Percentiles rank a stretch among this genome's conserved stretches.
phyloP scores from a whole-genome alignment of 129 eudicot genomes.

The Flaveria bidentis region DNA sequence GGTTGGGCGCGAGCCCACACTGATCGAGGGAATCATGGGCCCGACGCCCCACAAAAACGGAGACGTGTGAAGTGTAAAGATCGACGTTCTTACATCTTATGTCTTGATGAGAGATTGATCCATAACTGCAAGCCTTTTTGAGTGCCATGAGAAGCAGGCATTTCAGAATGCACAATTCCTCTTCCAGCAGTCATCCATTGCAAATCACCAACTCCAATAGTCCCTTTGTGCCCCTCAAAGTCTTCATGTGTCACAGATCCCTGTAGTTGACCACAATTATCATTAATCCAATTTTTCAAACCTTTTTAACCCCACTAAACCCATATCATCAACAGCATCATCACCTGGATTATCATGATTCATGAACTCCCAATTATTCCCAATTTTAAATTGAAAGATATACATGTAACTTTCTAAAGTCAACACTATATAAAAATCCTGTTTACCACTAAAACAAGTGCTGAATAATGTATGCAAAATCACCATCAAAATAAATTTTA shows the following conservation, averaged over 20 bases:
- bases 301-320: constrained; percentile 30
- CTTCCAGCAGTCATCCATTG: constrained; percentile 98
- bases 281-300: constrained; percentile 16
- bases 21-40: background rate
- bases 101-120: constrained; percentile 78
- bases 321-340: constrained; percentile 12
- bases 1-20: too few species aligned
- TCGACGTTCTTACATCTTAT: constrained; percentile 54
- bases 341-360: constrained; percentile 1
- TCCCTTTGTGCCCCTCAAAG: constrained; percentile 82
- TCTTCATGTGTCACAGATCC: constrained; percentile 86
- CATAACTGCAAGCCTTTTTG: constrained; percentile 82
- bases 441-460: constrained; percentile 3
- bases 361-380: constrained; percentile 6
- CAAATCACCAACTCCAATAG: constrained; percentile 76
- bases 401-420: constrained; percentile 20
- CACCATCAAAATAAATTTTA: constrained; percentile 1
- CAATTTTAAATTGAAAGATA: background rate
- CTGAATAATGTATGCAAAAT: background rate
- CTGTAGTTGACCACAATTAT: constrained; percentile 34
- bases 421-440: constrained; percentile 13
- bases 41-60: background rate
- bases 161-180: constrained; percentile 91
- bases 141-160: constrained; percentile 80
- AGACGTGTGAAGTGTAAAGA: background rate